phyloP scores from a whole-genome alignment of 768 basidiomycete genomes.

The Boletus reticulatus region DNA sequence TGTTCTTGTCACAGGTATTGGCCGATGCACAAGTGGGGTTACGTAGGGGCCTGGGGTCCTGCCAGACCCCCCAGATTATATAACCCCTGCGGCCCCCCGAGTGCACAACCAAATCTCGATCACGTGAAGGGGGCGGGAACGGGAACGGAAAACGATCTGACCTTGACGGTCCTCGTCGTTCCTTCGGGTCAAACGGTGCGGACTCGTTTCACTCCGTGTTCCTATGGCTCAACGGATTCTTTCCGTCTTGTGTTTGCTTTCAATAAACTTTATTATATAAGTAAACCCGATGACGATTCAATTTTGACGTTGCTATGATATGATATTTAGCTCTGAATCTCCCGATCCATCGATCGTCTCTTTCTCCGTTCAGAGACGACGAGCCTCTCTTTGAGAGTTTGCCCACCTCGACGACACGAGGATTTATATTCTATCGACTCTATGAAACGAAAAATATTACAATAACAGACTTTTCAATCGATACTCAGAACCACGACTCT shows the following conservation, averaged over 20 bases:
- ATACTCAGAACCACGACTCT: too few relatives aligned
- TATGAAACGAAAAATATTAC: too few relatives aligned
- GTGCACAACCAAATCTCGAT: neutral
- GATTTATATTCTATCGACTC: too few relatives aligned
- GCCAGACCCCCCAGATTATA: slow-evolving; percentile 11
- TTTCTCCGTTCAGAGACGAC: too few relatives aligned
- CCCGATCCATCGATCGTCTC: neutral
- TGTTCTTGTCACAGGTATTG: slow-evolving; percentile 13
- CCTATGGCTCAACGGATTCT: neutral
- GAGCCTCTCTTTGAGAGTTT: neutral
- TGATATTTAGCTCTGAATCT: neutral
- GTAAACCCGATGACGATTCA: neutral
- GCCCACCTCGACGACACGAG: too few relatives aligned
- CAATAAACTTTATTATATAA: neutral
- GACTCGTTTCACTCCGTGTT: neutral
- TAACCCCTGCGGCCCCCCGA: slow-evolving; percentile 11
- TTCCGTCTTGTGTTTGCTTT: neutral
- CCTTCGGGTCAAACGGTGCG: neutral
- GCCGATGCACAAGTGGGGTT: slow-evolving; percentile 18
- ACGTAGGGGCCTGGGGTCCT: slow-evolving; percentile 24
- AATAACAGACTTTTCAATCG: too few relatives aligned
- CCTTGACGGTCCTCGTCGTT: neutral
- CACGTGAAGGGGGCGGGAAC: slow-evolving; percentile 6
- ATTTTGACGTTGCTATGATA: slow-evolving; percentile 1
- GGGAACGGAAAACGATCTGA: neutral